A percentile compares a stretch with the other conserved stretches of the same genome.
Evolutionary conservation across 1,139 yeast species (phyloP).

Genomic region (Nadsonia commutata): DNA sequence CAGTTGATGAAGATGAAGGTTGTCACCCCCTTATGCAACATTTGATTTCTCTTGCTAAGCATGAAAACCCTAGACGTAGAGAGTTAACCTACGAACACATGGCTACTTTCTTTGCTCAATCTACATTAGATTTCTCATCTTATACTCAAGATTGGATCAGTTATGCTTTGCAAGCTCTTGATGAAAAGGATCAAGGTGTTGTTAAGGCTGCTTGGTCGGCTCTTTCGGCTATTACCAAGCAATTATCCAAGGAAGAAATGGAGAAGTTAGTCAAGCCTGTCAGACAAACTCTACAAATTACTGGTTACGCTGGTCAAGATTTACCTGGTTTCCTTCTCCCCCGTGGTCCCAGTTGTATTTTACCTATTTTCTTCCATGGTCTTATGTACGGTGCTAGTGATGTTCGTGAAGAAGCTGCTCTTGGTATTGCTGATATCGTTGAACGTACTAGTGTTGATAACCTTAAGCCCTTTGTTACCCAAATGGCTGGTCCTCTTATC

Average conservation of each 20-base stretch:
- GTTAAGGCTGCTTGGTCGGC: constrained; percentile 61
- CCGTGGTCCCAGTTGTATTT: constrained; percentile 73
- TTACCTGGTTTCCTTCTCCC: constrained; percentile 67
- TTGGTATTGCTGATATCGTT: constrained; percentile 79
- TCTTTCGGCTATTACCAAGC: constrained; percentile 48
- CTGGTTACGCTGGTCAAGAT: constrained; percentile 52
- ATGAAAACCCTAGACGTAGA: constrained; percentile 57
- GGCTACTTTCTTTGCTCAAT: constrained; percentile 52
- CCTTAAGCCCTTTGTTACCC: constrained; percentile 80
- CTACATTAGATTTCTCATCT: constrained; percentile 54
- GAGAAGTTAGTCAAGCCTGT: constrained; percentile 71
- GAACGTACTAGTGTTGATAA: constrained; percentile 71
- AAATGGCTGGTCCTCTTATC: constrained; percentile 92
- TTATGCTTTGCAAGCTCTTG: constrained; percentile 56
- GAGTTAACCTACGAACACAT: constrained; percentile 55
- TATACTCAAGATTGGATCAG: constrained; percentile 67
- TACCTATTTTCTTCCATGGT: constrained; percentile 90
- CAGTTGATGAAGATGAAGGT: constrained; percentile 70
- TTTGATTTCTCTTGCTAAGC: constrained; percentile 57
- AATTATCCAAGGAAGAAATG: constrained; percentile 44
- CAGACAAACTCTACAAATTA: constrained; percentile 50
- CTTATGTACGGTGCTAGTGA: constrained; percentile 83
- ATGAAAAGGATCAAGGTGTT: constrained; percentile 49
- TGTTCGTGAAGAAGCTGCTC: constrained; percentile 74
- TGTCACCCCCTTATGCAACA: constrained; percentile 77